Base-by-base conservation (phyloP, 1,284 basidiomycete species). In the Xanthoconium separans region DNA sequence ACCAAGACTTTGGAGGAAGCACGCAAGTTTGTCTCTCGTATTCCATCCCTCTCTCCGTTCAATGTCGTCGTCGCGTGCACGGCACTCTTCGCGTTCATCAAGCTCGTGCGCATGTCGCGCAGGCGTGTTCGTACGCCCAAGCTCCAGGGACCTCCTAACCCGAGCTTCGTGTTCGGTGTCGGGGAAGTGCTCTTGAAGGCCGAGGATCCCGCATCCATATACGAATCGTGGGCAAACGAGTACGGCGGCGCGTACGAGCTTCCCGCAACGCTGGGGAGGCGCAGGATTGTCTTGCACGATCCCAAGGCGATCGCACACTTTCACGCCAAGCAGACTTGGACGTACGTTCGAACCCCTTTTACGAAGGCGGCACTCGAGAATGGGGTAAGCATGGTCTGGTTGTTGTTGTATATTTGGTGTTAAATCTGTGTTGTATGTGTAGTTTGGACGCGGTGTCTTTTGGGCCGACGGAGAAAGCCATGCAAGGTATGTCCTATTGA, bases 231-330 rank as follows among this genome's bases (percentile, higher is more conserved):
- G 62, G 60, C 57, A 0, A 43, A 20, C n/a, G 51, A 50, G 22
- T 62, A 58, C 3, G 82, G 83, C 2, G 59, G 73, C 2, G 79
- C 74, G 0, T 84, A 69, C 58, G 58, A 65, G 34, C 59, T 79
- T 10, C 77, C 80, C 1, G 66, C 69, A 1, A 63, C 70, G 0
- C 62, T 84, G 18, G 79, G 81, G 2, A 59, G 61, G 0, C 68
- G 60, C 2, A 65, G 66, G 27, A 64, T 83, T 31, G 61, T 82
- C 16, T 60, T 85, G 18, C 72, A 70, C 34, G 83, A 85, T 60
- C 76, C 81, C 2, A 82, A 77, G 61, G 82, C 82, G 0, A 71
- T 80, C 34, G 67, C 74, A 0, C 79, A 84, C 56, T 80, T 82
- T 50, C 78, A 81, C 56, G 65, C 76, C 0, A 76, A 72, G 53